Conservation (phyloP, 2,329 filamentous ascomycete genomes). For the Arthrobotrys conoides region DNA sequence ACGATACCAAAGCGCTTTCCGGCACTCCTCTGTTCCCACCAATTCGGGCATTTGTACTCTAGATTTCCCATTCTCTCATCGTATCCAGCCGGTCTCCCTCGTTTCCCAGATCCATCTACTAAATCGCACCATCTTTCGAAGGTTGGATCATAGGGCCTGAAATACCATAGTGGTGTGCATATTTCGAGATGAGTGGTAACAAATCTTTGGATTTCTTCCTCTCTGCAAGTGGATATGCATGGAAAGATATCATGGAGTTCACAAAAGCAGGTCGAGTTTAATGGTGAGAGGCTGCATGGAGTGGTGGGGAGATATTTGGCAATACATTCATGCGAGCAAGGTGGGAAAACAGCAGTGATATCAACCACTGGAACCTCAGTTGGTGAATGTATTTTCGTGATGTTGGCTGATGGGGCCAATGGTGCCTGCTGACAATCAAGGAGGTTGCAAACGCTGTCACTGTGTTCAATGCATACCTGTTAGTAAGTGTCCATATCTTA, state of each 20-base stretch:
- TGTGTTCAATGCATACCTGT: neutral
- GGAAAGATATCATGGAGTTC: constrained; percentile 48
- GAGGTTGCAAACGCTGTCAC: constrained; percentile 46
- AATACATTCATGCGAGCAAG: constrained; percentile 52
- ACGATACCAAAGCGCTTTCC: constrained; percentile 55
- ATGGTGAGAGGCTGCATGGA: constrained; percentile 24
- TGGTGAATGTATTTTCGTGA: constrained; percentile 44
- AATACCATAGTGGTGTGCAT: constrained; percentile 51
- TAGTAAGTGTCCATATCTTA: neutral
- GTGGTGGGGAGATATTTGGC: constrained; percentile 42
- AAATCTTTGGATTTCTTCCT: constrained; percentile 24
- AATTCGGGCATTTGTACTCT: constrained; percentile 47
- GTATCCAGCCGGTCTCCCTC: constrained; percentile 38
- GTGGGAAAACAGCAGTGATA: constrained; percentile 40
- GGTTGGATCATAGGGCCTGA: constrained; percentile 42
- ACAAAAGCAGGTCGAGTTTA: constrained; percentile 55
- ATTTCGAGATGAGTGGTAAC: constrained; percentile 43
- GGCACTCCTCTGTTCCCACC: constrained; percentile 51
- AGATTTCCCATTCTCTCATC: constrained; percentile 48
- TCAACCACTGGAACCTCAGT: constrained; percentile 42
- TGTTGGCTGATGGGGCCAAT: constrained; percentile 1
- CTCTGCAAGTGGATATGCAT: constrained; percentile 36
- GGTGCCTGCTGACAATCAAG: constrained; percentile 46
- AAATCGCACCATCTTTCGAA: constrained; percentile 56
- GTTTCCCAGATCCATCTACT: constrained; percentile 37